Conservation (phyloP, 306 rosid genomes). For the Canavalia ensiformis region DNA sequence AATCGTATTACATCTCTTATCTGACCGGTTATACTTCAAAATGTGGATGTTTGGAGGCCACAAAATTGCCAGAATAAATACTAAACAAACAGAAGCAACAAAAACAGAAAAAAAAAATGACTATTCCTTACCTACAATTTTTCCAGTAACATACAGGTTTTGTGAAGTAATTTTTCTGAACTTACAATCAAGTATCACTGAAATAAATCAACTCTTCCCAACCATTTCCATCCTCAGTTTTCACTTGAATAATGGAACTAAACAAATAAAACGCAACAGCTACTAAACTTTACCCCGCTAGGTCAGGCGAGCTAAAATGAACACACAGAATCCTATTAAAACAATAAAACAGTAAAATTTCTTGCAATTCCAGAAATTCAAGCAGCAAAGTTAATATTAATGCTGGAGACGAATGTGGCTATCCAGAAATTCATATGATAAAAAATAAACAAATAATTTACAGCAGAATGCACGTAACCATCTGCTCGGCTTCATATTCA, state of each 20-base stretch:
- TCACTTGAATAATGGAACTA: constrained; percentile 8
- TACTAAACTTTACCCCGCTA: background rate
- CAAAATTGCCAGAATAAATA: no score
- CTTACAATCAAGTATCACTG: background rate
- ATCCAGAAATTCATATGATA: background rate
- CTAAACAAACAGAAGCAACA: background rate
- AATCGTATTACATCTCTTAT: no score
- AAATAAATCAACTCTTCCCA: background rate
- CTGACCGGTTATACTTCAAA: no score
- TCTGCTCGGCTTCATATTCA: no score
- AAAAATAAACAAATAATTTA: background rate
- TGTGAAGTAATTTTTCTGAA: background rate
- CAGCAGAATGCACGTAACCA: no score
- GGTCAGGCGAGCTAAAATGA: background rate
- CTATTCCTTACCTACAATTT: background rate
- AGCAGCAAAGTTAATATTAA: no score
- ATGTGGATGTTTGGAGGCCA: no score
- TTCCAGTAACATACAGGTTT: background rate
- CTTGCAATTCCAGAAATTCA: background rate
- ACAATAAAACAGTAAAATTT: background rate
- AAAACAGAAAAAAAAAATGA: no score
- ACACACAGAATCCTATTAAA: no score
- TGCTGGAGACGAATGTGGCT: no score
- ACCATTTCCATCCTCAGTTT: background rate
- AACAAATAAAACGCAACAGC: background rate